Percentiles rank a stretch among this genome's conserved stretches.
These are phyloP conservation scores for Rhodofomes roseus DNA, from an alignment of 1,284 basidiomycete genomes.

Conservation along the genomic window DNA sequence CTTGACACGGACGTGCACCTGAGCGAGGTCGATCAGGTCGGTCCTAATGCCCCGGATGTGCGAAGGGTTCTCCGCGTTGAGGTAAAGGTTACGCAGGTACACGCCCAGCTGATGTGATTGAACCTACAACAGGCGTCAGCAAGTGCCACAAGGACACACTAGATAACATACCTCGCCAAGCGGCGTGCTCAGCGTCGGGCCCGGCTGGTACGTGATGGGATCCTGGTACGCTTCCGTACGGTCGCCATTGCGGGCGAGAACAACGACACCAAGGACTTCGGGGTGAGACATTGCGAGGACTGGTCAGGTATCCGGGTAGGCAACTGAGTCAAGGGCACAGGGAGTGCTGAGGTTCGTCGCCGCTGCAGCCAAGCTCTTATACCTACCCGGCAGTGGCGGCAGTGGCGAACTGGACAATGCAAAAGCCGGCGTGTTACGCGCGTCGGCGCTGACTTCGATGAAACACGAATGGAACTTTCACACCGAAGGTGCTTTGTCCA, in stretches of 20 bases:
- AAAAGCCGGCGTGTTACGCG: neutral
- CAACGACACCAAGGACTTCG: slow-evolving; percentile 75
- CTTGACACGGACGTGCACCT: slow-evolving; percentile 76
- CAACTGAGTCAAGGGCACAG: slow-evolving; percentile 2
- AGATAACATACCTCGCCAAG: slow-evolving; percentile 65
- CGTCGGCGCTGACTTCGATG: slow-evolving; percentile 2
- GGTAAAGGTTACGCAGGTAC: slow-evolving; percentile 66
- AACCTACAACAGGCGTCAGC: slow-evolving; percentile 34
- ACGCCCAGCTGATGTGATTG: slow-evolving; percentile 73
- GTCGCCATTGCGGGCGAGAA: slow-evolving; percentile 85
- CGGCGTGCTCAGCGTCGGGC: slow-evolving; percentile 77
- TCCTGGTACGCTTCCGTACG: slow-evolving; percentile 69
- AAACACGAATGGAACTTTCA: slow-evolving; percentile 2
- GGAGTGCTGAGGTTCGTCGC: neutral
- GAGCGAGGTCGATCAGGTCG: slow-evolving; percentile 66
- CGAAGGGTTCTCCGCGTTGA: slow-evolving; percentile 57
- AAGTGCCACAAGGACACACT: neutral
- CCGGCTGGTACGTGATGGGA: slow-evolving; percentile 63
- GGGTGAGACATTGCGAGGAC: slow-evolving; percentile 41
- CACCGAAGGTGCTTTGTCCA: neutral
- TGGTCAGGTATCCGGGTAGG: neutral
- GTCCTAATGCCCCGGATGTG: slow-evolving; percentile 65
- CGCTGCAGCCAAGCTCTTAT: neutral
- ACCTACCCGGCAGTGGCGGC: neutral
- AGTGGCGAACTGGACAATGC: too few species aligned